Conservation (phyloP, 306 rosid genomes). For the Argentina anserina region DNA sequence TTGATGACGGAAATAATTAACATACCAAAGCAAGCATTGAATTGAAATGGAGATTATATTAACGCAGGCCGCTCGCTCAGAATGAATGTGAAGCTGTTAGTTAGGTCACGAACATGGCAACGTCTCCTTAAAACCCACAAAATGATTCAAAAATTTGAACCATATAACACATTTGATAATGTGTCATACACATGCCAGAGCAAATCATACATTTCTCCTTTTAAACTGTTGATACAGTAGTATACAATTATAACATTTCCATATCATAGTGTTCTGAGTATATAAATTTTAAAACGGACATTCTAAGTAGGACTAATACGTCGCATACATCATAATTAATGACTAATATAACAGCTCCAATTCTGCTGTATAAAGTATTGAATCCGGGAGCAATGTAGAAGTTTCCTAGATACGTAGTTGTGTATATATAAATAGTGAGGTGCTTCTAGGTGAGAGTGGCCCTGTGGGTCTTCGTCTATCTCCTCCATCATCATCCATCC, state of each 20-base stretch:
- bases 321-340: too few species aligned
- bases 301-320: too few species aligned
- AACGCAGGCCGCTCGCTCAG: neutral
- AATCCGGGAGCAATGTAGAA: neutral
- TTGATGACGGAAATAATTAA: slow-evolving; percentile 1
- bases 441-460: slow-evolving; percentile 24
- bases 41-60: slow-evolving; percentile 29
- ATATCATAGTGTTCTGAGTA: too few species aligned
- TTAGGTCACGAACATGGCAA: slow-evolving; percentile 65
- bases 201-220: neutral
- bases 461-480: slow-evolving; percentile 34
- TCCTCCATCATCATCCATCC: slow-evolving; percentile 31
- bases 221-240: too few species aligned
- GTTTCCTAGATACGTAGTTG: neutral
- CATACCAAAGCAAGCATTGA: slow-evolving; percentile 22
- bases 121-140: slow-evolving; percentile 40
- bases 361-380: neutral
- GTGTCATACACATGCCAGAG: neutral
- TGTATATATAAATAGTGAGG: slow-evolving; percentile 4
- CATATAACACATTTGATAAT: neutral
- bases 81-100: slow-evolving; percentile 16
- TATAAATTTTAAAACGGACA: too few species aligned
- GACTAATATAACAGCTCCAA: neutral
- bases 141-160: slow-evolving; percentile 20
- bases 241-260: too few species aligned